Evolutionary conservation across 495 filamentous ascomycete genomes (phyloP), one percentile per base, ranked within the genome.

Genomic region (Hypoxylon rickii): DNA sequence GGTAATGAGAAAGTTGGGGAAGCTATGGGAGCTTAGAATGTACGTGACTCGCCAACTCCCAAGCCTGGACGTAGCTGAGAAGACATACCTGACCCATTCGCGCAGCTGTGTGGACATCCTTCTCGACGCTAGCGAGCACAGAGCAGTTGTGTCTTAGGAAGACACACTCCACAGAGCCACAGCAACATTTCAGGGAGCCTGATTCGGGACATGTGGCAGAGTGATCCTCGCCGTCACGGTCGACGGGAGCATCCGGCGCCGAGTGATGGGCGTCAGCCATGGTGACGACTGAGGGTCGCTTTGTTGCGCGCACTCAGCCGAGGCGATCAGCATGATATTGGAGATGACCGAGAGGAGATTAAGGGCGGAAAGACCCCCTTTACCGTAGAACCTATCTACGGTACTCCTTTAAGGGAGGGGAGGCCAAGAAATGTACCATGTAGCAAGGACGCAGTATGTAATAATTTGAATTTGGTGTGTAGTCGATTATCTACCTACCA

Each of bases 41-140:
- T 15, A 29, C 29, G 3, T 38, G 39, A 54, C 45, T 46, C 24
- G 45, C 22, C 40, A 21, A 29, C 32, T 24, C 29, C 19, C 6
- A 42, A 10, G 51, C 24, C 37, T 19, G 53, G 24, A 50, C 18
- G 15, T 42, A 55, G 21, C 4, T 29, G 19, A 31, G 29, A 55
- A 45, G 31, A 78, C 80, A 51, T 73, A 95, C 93, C 88, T 96
- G 88, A 39, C 93, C 93, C 67, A 97, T 80, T 55, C 86, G 79
- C 26, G 91, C 93, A 10, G 93, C 93, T 19, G 83, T 89, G 51
- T 83, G 82, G 11, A 96, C 87, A 73, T 97, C 89, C 59, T 85
- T 86, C 72, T 98, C 92, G 55, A 97, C 75, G 44, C 85, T 86
- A 63, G 87, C 81, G 16, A 96, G 78, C 33, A 90, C 84, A n/a